Percentiles rank a stretch among this genome's conserved stretches.
These are phyloP conservation scores for Leccinum sublutescens DNA, from an alignment of 768 basidiomycete genomes.

Conservation along the genomic window DNA sequence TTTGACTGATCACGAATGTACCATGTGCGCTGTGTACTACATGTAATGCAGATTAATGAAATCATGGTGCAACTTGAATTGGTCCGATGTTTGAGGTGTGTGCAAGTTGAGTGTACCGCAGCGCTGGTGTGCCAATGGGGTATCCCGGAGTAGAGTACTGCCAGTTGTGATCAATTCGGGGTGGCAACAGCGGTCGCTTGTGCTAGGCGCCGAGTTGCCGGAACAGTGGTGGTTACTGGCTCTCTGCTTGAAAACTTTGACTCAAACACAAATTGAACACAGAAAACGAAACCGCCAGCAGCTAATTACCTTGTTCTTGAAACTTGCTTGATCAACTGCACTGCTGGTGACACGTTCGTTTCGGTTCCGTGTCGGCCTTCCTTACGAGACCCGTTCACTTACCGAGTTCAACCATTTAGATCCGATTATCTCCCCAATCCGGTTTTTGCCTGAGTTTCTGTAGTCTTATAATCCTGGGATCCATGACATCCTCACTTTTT, in stretches of 20 bases:
- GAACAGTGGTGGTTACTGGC: neutral
- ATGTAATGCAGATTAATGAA: constrained; percentile 25
- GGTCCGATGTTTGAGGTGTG: constrained; percentile 2
- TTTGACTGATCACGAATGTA: constrained; percentile 62
- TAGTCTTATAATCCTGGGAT: constrained; percentile 25
- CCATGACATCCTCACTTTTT: constrained; percentile 30
- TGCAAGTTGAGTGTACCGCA: neutral
- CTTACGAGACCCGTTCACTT: neutral
- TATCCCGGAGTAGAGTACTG: constrained; percentile 8
- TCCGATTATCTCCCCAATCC: constrained; percentile 37
- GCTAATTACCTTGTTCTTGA: neutral
- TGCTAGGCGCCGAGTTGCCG: constrained; percentile 6
- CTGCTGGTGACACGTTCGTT: neutral
- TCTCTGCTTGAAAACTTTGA: neutral
- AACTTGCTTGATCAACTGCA: neutral
- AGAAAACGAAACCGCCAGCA: neutral
- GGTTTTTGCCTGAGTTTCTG: constrained; percentile 23
- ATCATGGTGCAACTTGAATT: constrained; percentile 10
- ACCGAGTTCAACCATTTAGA: constrained; percentile 12
- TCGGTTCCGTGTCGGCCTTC: neutral
- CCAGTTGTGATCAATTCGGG: neutral
- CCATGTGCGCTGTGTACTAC: constrained; percentile 7
- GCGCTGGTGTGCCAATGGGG: constrained; percentile 6
- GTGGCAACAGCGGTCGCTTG: neutral
- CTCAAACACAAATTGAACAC: neutral